Conservation (phyloP, 179 eudicot genomes). For the Pouteria campechiana region DNA sequence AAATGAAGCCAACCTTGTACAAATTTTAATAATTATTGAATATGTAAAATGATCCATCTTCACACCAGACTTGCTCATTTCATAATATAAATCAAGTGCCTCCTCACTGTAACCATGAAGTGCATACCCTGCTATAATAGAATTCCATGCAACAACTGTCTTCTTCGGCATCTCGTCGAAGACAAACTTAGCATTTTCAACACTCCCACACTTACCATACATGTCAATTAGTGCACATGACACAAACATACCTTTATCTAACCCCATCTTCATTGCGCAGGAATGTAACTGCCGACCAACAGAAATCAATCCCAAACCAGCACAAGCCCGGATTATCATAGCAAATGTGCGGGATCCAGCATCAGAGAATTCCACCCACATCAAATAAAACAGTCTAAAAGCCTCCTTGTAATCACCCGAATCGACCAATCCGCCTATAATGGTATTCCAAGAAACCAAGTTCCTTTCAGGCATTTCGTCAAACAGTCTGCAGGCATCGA, state of each 20-base stretch:
- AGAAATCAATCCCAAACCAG: constrained; percentile 40
- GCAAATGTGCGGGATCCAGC: constrained; percentile 51
- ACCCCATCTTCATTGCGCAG: constrained; percentile 46
- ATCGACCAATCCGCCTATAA: constrained; percentile 65
- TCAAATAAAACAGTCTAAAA: constrained; percentile 42
- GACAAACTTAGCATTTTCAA: constrained; percentile 55
- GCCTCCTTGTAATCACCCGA: constrained; percentile 51
- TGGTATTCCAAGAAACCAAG: constrained; percentile 68
- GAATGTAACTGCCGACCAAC: constrained; percentile 69
- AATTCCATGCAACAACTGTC: constrained; percentile 74
- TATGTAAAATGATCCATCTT: constrained; percentile 75
- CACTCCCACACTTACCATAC: constrained; percentile 77
- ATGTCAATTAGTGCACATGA: constrained; percentile 72
- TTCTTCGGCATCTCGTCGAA: constrained; percentile 60
- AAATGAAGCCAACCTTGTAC: constrained; percentile 65
- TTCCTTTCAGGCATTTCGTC: constrained; percentile 65
- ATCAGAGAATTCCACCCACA: constrained; percentile 42
- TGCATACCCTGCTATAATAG: constrained; percentile 65
- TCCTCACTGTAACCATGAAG: constrained; percentile 90
- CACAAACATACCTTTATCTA: constrained; percentile 38
- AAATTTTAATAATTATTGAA: constrained; percentile 60
- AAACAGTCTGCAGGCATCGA: constrained; percentile 53
- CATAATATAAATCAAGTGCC: constrained; percentile 58
- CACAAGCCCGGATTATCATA: constrained; percentile 49
- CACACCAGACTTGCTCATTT: constrained; percentile 75